Base-by-base conservation (phyloP, 371 early-diverging fungal genomes). In the Entomophthora muscae region DNA sequence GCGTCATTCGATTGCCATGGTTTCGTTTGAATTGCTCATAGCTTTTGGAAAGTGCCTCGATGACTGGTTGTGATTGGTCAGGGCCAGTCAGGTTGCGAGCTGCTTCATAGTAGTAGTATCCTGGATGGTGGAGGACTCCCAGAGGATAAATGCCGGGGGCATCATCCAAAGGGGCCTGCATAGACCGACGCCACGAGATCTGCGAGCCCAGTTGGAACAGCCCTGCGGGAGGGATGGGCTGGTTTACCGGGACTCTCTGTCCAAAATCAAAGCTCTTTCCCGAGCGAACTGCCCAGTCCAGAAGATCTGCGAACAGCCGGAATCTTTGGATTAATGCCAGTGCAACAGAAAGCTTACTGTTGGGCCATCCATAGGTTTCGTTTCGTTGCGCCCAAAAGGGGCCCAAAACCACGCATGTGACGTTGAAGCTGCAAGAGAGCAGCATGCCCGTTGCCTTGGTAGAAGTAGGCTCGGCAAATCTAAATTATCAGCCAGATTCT, bases 1-100 rank as follows among this genome's bases (percentile, higher is more conserved):
- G 72, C 0, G 90, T 90, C 86, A 89, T 88, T 2, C 93, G 78
- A 2, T 82, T 80, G 54, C 78, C 76, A 23, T 81, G 79, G 54
- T 83, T 73, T 56, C 76, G 74, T 69, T 90, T 90, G 67, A 90
- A 92, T 54, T 87, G 86, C 57, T 92, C 93, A 64, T 90, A 92
- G 27, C 90, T 81, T 67, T 90, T 90, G 1, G 91, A 90, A 28
- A 90, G 68, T 0, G 90, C 69, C 54, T 90, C 90, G 60, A 92
- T 88, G 0, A 86, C 83, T 23, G 80, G 32, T 12, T 74, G 68
- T 1, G 85, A 76, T 65, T 89, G 88, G 66, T 88, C 87, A 21
- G 83, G 68, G 33, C 69, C 64, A 52, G 77, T 24, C 12, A 24
- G 24, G 22, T 55, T 17, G 56, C 80, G 73, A 17, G 91, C 90